Conservation (phyloP, 352 stramenopile species). For the Pythium utonaiense region DNA sequence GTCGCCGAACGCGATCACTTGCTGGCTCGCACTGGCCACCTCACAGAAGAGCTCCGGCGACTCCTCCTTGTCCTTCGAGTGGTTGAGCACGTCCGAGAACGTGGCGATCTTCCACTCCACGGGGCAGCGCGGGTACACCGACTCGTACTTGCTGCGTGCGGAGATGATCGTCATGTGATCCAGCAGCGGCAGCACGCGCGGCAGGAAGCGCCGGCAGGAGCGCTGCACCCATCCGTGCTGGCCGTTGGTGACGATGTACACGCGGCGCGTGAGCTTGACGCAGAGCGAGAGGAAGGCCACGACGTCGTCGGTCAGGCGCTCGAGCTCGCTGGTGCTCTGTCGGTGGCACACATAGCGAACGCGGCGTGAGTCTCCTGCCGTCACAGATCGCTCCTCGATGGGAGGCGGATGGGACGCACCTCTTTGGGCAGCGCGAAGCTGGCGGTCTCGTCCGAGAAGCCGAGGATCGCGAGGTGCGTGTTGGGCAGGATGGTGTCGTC, state of each 20-base stretch:
- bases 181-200: constrained; percentile 50
- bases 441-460: constrained; percentile 51
- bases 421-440: constrained; percentile 39
- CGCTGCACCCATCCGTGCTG: constrained; percentile 67
- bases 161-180: constrained; percentile 60
- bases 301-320: constrained; percentile 33
- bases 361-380: not conserved
- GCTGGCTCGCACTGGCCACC: constrained; percentile 20
- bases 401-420: too few species aligned
- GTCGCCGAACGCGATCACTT: constrained; percentile 74
- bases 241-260: constrained; percentile 71
- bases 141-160: constrained; percentile 60
- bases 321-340: constrained; percentile 25
- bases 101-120: constrained; percentile 81
- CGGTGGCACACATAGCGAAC: constrained; percentile 2
- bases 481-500: constrained; percentile 81
- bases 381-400: too few species aligned
- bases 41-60: constrained; percentile 12
- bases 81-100: constrained; percentile 55
- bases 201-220: constrained; percentile 72
- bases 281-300: constrained; percentile 49
- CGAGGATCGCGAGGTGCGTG: constrained; percentile 59
- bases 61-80: constrained; percentile 17
- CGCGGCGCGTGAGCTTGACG: constrained; percentile 32
- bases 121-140: constrained; percentile 45